A percentile compares a stretch with the other conserved stretches of the same genome.
These are phyloP conservation scores for Mortierella sp. DNA, from an alignment of 371 early-diverging fungal species.

Conservation along the genomic window DNA sequence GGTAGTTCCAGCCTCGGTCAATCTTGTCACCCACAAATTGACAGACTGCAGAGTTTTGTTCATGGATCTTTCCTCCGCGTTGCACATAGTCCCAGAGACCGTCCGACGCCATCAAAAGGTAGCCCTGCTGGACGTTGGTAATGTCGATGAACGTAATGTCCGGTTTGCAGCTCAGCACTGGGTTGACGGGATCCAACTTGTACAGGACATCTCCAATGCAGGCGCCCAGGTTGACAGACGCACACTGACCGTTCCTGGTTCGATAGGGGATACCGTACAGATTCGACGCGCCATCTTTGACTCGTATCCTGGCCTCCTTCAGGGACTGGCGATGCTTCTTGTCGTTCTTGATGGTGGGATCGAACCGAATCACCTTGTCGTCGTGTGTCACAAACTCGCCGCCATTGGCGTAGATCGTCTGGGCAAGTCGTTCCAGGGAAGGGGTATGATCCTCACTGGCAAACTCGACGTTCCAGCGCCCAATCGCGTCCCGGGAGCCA, in stretches of 20 bases:
- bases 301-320: constrained; percentile 73
- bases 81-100: constrained; percentile 58
- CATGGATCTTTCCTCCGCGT: constrained; percentile 42
- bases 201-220: constrained; percentile 77
- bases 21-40: constrained; percentile 56
- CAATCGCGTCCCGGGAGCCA: constrained; percentile 61
- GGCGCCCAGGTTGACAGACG: constrained; percentile 73
- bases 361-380: constrained; percentile 74
- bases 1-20: constrained; percentile 52
- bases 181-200: constrained; percentile 67
- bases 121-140: constrained; percentile 37
- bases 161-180: constrained; percentile 70
- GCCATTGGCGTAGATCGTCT: constrained; percentile 74
- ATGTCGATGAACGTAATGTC: constrained; percentile 69
- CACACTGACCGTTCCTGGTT: constrained; percentile 62
- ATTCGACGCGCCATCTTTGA: constrained; percentile 57
- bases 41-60: constrained; percentile 49
- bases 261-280: constrained; percentile 55
- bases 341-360: constrained; percentile 58
- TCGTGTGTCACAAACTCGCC: constrained; percentile 77
- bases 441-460: constrained; percentile 78
- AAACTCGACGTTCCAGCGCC: constrained; percentile 70
- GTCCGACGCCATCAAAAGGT: constrained; percentile 57
- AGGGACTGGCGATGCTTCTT: constrained; percentile 68
- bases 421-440: constrained; percentile 72